Base-by-base conservation (phyloP, 2,329 filamentous ascomycete species). In the Pezicula carpinea region DNA sequence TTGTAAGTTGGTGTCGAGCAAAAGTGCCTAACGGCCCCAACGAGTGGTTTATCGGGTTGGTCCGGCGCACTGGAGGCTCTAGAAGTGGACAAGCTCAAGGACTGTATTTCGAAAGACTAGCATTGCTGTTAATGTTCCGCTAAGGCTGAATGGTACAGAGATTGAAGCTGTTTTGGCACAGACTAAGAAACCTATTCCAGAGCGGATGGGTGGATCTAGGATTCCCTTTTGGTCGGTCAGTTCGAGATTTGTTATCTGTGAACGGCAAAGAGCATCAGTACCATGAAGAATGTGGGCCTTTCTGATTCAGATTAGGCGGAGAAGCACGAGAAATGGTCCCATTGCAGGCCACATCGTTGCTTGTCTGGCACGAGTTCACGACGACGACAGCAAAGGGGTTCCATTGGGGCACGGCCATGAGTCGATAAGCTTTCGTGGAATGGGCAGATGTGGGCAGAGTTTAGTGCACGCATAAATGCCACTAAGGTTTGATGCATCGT, bases 331-430 rank as follows among this genome's bases (percentile, higher is more conserved):
- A 45, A 46, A 46, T 51, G 45, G 42, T 19, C 39, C 42, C 42
- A 46, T 48, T 35, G 42, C 34, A 43, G 17, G 43, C 26, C 49
- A 39, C 3, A 31, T 44, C 34, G 33, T 43, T 38, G 43, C 39
- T 46, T 7, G 8, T 29, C 39, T 48, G 46, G 21, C 15, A 38
- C 46, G 43, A 13, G 31, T 39, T 40, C 33, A 13, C 33, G 8
- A 35, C 33, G 8, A 35, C n/a, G 18, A 35, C 33, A 15, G 33
- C 33, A 15, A 35, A 19, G 18, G 15, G 5, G 33, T 15, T 35
- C 18, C n/a, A 35, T 19, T 13, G 15, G 18, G 15, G n/a, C 33
- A 35, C 33, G 33, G 33, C 33, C 33, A 14, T 35, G 14, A 14
- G 18, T 15, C 33, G 18, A 35, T 35, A 35, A 35, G 33, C 33